Evolutionary conservation across 768 basidiomycete species (phyloP), one percentile per base, ranked within the genome.

Genomic region (Auricularia auricula-judae): DNA sequence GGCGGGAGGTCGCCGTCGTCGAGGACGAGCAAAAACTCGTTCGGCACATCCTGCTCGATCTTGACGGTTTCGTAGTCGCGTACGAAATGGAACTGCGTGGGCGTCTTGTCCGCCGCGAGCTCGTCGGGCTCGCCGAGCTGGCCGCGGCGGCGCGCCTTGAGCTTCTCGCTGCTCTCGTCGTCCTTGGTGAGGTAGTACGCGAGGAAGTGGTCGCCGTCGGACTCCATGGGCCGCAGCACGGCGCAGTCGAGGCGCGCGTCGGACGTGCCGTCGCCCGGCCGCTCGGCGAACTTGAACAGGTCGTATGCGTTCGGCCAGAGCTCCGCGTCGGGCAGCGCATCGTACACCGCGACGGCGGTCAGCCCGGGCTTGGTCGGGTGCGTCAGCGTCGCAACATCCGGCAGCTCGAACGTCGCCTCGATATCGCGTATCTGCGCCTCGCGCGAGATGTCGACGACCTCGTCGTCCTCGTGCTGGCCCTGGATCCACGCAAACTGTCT

Each of bases 301-400:
- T 93, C 91, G 71, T 93, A 92, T 67, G 88, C 87, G 71, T 92
- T 95, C 51, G 90, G 84, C 91, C 92, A 96, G 43, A 93, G 86
- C 66, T 89, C 86, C 3, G 82, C 81, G 70, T 96, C 92, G 0
- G 93, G 93, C 12, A 93, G 80, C 63, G 95, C 77, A 67, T 93
- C 87, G 74, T 85, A 94, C 7, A 87, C 86, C 70, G 91, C 90
- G 59, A 90, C 81, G 2, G 93, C 92, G 0, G 80, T 84, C 8
- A 93, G 78, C 36, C 81, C 77, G 8, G 84, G 84, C 70, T 93
- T 94, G 66, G 84, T 92, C 1, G 93, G 93, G 71, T 95, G 92
- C 34, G 78, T 80, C 23, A 96, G 73, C 1, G 76, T 71, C 7
- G 76, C 70, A 0, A 93, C 76, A n/a, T 83, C 81, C 56, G 88